Evolutionary conservation across 495 filamentous ascomycete species (phyloP), one percentile per base, ranked within the genome.

Genomic region (Massariosphaeria phaeospora): DNA sequence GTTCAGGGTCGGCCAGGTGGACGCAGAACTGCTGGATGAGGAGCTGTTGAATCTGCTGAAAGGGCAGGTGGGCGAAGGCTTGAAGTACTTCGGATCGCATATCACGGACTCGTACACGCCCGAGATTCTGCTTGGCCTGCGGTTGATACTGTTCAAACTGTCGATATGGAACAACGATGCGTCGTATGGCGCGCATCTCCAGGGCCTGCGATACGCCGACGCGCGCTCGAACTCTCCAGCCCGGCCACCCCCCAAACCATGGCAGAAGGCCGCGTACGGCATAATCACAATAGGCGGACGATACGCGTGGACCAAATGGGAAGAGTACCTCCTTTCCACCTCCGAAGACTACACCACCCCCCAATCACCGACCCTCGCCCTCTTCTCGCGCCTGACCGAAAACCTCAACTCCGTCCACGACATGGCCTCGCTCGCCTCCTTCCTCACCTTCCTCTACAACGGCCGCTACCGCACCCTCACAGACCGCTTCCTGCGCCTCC

Each of bases 121-220:
- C 36, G 93, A 97, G 70, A 91, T 97, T 38, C 75, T 84, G 46
- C 74, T 95, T 18, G 76, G 73, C 0, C 75, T 99, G 48, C 80
- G 94, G 11, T 80, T 83, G 6, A 74, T 90, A 2, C 74, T 99
- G 13, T 99, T 95, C 75, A 97, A 97, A 68, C 78, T 99, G 54
- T 86, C 86, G 1, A 86, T 97, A 44, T 99, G 93, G 93, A 91
- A 97, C 67, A 87, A 96, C 67, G 78, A 95, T 71, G 85, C 94
- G 17, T 91, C 87, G 0, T 99, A 99, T 67, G 93, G 93, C 50
- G 94, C 94, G 13, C 83, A 86, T 3, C 73, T 99, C 25, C 93
- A 97, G 65, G 93, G 93, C 52, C 79, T 97, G 8, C 82, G 82
- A 62, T 96, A 94, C 64, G 85, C 84, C 20, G 93, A 97, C 66